Base-by-base conservation (phyloP, 106 monocot genomes). In the Dendrobium huoshanense region DNA sequence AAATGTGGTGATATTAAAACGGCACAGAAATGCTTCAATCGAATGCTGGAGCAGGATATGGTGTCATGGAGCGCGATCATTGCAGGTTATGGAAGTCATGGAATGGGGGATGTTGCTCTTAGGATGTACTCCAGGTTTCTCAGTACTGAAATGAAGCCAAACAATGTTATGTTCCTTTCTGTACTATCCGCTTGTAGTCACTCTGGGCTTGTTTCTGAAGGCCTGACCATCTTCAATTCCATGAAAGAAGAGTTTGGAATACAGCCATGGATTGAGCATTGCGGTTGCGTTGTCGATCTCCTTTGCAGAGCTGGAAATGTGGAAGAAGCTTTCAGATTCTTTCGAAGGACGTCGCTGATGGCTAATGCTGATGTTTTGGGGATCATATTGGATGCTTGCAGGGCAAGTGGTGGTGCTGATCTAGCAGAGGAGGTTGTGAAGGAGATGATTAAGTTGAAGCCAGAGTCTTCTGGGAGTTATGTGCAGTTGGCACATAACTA, bases 321-420 rank as follows among this genome's bases (percentile, higher is more conserved):
- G 8, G 73, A 79, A 79, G 78, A 83, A 74, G 83, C 78, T 3
- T 55, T 94, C 17, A 75, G 9, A 4, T 84, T 94, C n/a, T 19
- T 79, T 8, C 65, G 43, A 41, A 58, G 40, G 49, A 89, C 81
- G 93, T 25, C 80, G 0, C 41, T 41, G 7, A 78, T 59, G 64
- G 79, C 82, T n/a, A 91, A 55, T 73, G 84, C 87, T 6, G 91
- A 94, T 70, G 77, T 91, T 67, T 43, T 89, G 9, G 93, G 93
- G n/a, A 94, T 94, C 58, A 61, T 94, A 65, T 89, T 94, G 48
- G 91, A 94, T 84, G 83, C 86, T 77, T 94, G 90, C 51, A 85
- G 87, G 85, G 45, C 13, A 33, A 61, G 82, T 51, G 61, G 79
- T 43, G 24, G 56, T 48, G 58, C 9, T 13, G 40, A 0, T 5